Evolutionary conservation across 192 early-diverging fungal genomes (phyloP), one percentile per base, ranked within the genome.

Genomic region (Coemansia sp.): DNA sequence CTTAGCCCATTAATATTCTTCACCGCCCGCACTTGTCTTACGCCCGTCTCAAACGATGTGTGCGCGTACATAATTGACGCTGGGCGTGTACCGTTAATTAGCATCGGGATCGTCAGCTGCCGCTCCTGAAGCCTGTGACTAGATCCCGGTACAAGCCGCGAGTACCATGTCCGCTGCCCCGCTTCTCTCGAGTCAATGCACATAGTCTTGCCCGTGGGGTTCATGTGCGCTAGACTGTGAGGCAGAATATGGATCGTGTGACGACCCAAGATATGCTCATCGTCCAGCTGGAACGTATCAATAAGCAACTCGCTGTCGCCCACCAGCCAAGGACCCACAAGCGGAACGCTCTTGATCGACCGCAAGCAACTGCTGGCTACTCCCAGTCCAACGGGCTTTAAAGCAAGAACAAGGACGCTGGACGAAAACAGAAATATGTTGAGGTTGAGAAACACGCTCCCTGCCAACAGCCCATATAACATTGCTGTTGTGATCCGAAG

Each of bases 161-260:
- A 50, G 71, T 76, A 82, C 80, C 80, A 77, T 6, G 31, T 53
- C 20, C 44, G 45, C 31, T 32, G 10, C 8, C 42, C 66, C 27
- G 24, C 56, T 6, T 3, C 59, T n/a, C 11, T 13, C n/a, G 13
- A 53, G 50, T 76, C 71, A 50, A 84, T 74, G 63, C 82, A 84
- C 60, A 69, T 62, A 4, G 44, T 36, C 46, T 61, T 61, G 34
- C 68, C 63, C 19, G 62, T 36, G 12, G 74, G 82, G 32, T 84
- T 79, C 77, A 84, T 76, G 50, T 79, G 77, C 6, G 82, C 74
- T 45, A 79, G 17, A 61, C 82, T 79, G 66, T 79, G 77, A 17
- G 82, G 82, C 60, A 84, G 56, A 51, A 84, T 61, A 44, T 84
- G 82, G 41, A 84, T 79, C 17, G 82, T 84, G 51, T 84, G 82